A percentile compares a stretch with the other conserved stretches of the same genome.
These are phyloP conservation scores for Teratosphaeria destructans DNA, from an alignment of 2,329 filamentous ascomycete genomes.

Conservation along the genomic window DNA sequence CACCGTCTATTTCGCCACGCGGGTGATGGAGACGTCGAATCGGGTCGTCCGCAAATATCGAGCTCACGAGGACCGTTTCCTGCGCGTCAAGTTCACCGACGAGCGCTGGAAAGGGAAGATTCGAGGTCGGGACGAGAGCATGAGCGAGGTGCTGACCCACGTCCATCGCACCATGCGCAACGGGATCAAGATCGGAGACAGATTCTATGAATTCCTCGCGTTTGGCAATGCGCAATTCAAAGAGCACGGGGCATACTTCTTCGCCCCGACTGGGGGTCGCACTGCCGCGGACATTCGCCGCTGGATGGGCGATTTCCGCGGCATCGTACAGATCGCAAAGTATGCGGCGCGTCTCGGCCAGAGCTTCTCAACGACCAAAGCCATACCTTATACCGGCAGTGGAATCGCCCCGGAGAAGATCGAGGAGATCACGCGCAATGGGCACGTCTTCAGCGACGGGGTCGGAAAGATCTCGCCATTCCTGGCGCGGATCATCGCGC, in stretches of 20 bases:
- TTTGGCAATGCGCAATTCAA: slow-evolving; percentile 94
- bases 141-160: slow-evolving; percentile 53
- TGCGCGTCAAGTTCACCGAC: slow-evolving; percentile 82
- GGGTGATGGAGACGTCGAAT: slow-evolving; percentile 77
- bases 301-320: slow-evolving; percentile 77
- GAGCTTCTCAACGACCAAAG: slow-evolving; percentile 86
- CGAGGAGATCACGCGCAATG: slow-evolving; percentile 58
- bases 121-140: slow-evolving; percentile 21
- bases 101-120: slow-evolving; percentile 49
- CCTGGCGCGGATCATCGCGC: slow-evolving; percentile 61
- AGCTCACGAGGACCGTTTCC: slow-evolving; percentile 63
- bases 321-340: slow-evolving; percentile 79
- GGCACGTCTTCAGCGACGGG: slow-evolving; percentile 75
- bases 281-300: slow-evolving; percentile 66
- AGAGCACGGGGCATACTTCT: slow-evolving; percentile 88
- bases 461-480: slow-evolving; percentile 83
- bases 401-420: slow-evolving; percentile 50
- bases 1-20: slow-evolving; percentile 66
- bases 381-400: slow-evolving; percentile 46
- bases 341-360: slow-evolving; percentile 83
- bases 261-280: slow-evolving; percentile 57
- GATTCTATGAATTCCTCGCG: slow-evolving; percentile 79
- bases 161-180: slow-evolving; percentile 61
- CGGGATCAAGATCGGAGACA: slow-evolving; percentile 72
- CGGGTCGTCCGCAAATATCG: slow-evolving; percentile 67